Evolutionary conservation across 805 yeast genomes (phyloP), one percentile per base, ranked within the genome.

Genomic region (Torulaspora microellipsoides): DNA sequence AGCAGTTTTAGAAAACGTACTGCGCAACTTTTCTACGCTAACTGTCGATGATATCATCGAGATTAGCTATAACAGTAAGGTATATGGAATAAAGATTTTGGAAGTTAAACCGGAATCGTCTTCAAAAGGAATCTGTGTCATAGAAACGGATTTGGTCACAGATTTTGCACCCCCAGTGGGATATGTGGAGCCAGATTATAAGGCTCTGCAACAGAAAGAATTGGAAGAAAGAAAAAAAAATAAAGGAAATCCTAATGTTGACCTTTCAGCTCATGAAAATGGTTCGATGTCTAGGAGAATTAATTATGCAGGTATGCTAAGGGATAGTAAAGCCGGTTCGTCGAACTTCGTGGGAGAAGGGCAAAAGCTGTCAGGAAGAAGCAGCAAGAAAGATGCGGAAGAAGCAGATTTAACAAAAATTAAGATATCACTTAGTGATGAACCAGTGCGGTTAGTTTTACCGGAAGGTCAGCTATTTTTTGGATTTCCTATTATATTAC

Each of bases 141-240:
- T 93, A 23, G 99, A 93, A 62, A 93, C 99, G 0, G 99, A 93
- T 68, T 72, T 93, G 48, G 95, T 87, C 46, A 95, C 97, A 0
- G 99, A 93, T 60, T 93, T 93, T 70, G 98, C 97, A 1, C 96
- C 99, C 2, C 99, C 99, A 0, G 96, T 91, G 4, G 99, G 99
- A 0, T 93, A 93, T 61, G 96, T 86, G 14, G 98, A 91, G 60
- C 96, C 96, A 1, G 89, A 85, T 50, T 78, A 77, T 48, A 65
- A 71, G 41, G 59, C 65, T 6, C 32, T 60, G 42, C 56, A 57
- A 29, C 51, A 49, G 20, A 53, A 62, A 41, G 46, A 54, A 31
- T 42, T 59, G 53, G 41, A 48, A 49, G 50, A 60, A 70, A 39
- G 42, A 31, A 39, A 44, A 57, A 70, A 70, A 14, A 47, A 65